Evolutionary conservation across 1,139 yeast genomes (phyloP).

Genomic region (Yamadazyma blattariae): DNA sequence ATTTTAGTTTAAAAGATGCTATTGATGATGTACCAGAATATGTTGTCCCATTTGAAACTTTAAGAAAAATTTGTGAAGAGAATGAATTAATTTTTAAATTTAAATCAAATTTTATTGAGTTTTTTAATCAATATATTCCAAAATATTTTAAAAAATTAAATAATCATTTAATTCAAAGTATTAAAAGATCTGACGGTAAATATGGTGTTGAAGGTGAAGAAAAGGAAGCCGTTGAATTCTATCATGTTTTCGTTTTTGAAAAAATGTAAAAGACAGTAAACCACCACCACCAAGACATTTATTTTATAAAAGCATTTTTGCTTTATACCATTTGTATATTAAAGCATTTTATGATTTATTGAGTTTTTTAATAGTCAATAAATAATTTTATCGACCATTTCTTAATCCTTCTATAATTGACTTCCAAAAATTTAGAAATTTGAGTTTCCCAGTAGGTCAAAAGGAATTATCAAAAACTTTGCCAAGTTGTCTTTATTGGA

Average conservation of each 20-base stretch:
- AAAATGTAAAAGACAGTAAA: no score
- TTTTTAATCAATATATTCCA: conserved; percentile 79
- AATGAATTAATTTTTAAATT: conserved; percentile 71
- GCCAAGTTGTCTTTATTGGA: no score
- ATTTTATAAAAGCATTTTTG: no score
- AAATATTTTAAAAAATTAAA: conserved; percentile 57
- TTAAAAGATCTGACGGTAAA: conserved; percentile 71
- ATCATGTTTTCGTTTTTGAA: conserved; percentile 76
- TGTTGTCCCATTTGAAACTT: conserved; percentile 92
- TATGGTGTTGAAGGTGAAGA: conserved; percentile 89
- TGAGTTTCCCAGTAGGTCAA: no score
- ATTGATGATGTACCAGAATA: conserved; percentile 96
- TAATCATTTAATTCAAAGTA: conserved; percentile 65
- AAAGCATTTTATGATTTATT: no score
- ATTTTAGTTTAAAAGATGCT: conserved; percentile 84
- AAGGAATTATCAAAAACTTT: no score
- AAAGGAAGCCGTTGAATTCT: conserved; percentile 83
- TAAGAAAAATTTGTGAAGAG: conserved; percentile 80
- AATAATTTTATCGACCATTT: no score
- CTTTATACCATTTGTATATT: no score
- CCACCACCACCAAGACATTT: no score
- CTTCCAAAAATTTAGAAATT: no score
- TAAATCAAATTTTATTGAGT: conserved; percentile 76
- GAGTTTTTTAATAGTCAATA: no score
- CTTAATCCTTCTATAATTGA: no score